phyloP scores from a whole-genome alignment of 129 eudicot genomes.

The Tagetes patula region DNA sequence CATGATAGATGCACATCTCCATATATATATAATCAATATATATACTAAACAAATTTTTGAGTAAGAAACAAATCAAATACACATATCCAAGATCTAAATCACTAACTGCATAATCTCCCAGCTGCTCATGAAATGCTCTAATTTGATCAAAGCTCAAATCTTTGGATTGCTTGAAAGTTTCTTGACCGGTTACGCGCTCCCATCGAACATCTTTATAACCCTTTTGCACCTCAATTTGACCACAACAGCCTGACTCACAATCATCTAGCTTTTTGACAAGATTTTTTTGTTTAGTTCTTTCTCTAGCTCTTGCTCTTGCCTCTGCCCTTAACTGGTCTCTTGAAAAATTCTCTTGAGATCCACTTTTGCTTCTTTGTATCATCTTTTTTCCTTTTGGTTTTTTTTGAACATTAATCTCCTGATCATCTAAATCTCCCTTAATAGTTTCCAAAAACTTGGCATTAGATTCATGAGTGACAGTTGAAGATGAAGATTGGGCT shows the following conservation, averaged over 20 bases:
- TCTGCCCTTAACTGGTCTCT: constrained; percentile 55
- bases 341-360: constrained; percentile 14
- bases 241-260: neutral
- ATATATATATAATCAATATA: neutral
- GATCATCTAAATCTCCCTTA: constrained; percentile 5
- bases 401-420: too few species aligned
- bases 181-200: neutral
- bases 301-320: constrained; percentile 85
- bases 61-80: neutral
- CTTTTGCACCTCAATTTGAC: constrained; percentile 12
- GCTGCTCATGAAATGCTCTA: constrained; percentile 10
- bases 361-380: neutral
- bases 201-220: constrained; percentile 5
- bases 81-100: constrained; percentile 12
- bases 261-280: constrained; percentile 11
- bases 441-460: constrained; percentile 26
- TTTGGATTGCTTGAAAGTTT: neutral
- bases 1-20: neutral
- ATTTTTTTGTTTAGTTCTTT: constrained; percentile 38
- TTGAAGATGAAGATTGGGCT: constrained; percentile 17
- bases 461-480: constrained; percentile 18
- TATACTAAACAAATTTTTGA: too few species aligned
- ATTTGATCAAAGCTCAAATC: constrained; percentile 14
- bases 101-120: neutral
- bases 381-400: constrained; percentile 10